These are phyloP conservation scores for Tulasnella sp. DNA, from an alignment of 768 basidiomycete species.

Conservation along the genomic window DNA sequence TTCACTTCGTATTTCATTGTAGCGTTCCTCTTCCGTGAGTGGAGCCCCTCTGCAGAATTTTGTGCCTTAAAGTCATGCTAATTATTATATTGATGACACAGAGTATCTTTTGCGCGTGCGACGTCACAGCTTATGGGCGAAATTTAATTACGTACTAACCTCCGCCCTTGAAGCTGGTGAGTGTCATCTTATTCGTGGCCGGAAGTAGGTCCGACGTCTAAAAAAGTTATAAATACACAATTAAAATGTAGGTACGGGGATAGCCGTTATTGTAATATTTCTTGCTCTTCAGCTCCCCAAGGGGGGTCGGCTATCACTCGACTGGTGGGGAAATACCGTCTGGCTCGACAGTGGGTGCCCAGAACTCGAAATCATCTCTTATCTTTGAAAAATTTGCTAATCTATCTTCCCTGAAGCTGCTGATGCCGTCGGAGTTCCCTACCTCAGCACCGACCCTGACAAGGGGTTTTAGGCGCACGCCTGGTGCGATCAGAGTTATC, in stretches of 20 bases:
- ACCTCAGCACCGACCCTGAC: neutral
- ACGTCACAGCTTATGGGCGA: neutral
- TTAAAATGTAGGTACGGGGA: neutral
- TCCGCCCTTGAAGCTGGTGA: neutral
- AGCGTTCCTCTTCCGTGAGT: neutral
- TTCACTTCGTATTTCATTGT: neutral
- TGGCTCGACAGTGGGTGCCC: conserved; percentile 15
- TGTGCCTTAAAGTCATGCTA: neutral
- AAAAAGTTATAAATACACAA: neutral
- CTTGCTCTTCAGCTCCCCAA: conserved; percentile 36
- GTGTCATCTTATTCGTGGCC: conserved; percentile 28
- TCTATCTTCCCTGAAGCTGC: neutral
- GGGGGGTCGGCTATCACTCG: conserved; percentile 33
- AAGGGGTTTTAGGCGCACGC: neutral
- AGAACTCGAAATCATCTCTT: neutral
- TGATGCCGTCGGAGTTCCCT: neutral
- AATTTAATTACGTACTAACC: conserved; percentile 10
- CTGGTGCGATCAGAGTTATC: no score
- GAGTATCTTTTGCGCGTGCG: neutral
- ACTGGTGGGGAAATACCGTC: conserved; percentile 42
- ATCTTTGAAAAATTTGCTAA: neutral
- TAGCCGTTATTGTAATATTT: neutral
- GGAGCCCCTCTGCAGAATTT: neutral
- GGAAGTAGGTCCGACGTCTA: neutral
- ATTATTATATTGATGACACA: neutral